Base-by-base conservation (phyloP, 768 basidiomycete species). In the Suillus subalutaceus region DNA sequence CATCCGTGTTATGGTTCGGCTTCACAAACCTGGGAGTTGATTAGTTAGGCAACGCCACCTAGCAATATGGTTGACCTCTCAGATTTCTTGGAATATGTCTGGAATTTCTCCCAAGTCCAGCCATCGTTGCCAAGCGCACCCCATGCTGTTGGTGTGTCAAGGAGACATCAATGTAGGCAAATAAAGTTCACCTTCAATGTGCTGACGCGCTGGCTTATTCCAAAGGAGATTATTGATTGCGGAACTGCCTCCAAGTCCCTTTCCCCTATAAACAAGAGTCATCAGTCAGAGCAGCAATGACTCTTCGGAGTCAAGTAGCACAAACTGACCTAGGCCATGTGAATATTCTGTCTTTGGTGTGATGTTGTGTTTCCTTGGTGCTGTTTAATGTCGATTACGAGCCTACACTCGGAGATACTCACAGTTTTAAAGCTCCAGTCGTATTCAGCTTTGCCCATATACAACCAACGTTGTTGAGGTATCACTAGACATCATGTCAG, bases 61-160 rank as follows among this genome's bases (percentile, higher is more conserved):
- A 50, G n/a, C 48, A 50, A 23, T 50, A 50, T 30, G 2, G 48
- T 76, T 32, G 37, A 84, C 83, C 69, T 81, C 68, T 81, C 80
- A 9, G 75, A 70, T 62, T 76, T 79, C 65, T 73, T 74, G 6
- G 75, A 77, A 66, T 82, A 82, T 57, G 80, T 78, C 9, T 74
- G 63, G 62, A 78, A 82, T 23, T 80, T 77, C 0, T 76, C 70
- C 83, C 83, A 87, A 68, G 85, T 85, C 85, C 86, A 88, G 6
- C 85, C 85, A 1, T 78, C 77, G 65, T 86, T 86, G 7, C 86
- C 86, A n/a, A 88, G 75, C 62, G 76, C 75, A 69, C 86, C 85
- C 58, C 82, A 75, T 50, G 48, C 48, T 50, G 12, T 23, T 23
- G 48, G n/a, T 23, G 48, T 23, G 12, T 50, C 13, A 50, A 50